Base-by-base conservation (phyloP, 2,329 filamentous ascomycete genomes). In the Trichoderma sp. region DNA sequence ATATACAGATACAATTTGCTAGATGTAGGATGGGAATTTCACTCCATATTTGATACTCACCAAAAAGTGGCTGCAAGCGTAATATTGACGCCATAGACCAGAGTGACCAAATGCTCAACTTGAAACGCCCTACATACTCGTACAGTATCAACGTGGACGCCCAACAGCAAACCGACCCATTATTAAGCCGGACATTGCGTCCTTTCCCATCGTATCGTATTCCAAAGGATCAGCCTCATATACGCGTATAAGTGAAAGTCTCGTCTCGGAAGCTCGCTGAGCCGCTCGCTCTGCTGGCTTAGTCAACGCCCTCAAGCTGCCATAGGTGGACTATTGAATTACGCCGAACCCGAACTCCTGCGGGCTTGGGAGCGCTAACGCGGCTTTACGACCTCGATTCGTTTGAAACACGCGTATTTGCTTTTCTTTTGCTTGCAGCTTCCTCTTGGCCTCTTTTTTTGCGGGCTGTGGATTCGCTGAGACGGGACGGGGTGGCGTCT, bases 251-350 rank as follows among this genome's bases (percentile, higher is more conserved):
- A 53, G 47, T 53, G n/a, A 51, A 1, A 6, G 47, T 53, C 43
- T 51, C 43, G 62, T 53, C 8, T 56, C 7, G 21, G 56, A 28
- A 21, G 24, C 34, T n/a, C 3, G 39, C 39, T 43, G 39, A 43
- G 39, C 39, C 39, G 39, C 39, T 43, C 39, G 39, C 36, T 14
- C 11, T 36, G 36, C 36, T 18, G 28, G 28, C 56, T 69, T 61
- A 69, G 66, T 61, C 56, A 61, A 32, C 30, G 9, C 9, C n/a
- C 30, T 24, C 26, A n/a, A 53, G 34, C 26, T 14, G 18, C 4
- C n/a, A 61, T 18, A 36, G 67, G 70, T 70, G 70, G 70, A 39
- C 64, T 60, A 7, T 70, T 39, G 70, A 69, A 43, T 72, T 72
- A 28, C 56, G 56, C 70, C 70, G 70, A 43, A 72, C 58, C 70